Evolutionary conservation across 768 basidiomycete genomes (phyloP).

Genomic region (Russula brevipes): DNA sequence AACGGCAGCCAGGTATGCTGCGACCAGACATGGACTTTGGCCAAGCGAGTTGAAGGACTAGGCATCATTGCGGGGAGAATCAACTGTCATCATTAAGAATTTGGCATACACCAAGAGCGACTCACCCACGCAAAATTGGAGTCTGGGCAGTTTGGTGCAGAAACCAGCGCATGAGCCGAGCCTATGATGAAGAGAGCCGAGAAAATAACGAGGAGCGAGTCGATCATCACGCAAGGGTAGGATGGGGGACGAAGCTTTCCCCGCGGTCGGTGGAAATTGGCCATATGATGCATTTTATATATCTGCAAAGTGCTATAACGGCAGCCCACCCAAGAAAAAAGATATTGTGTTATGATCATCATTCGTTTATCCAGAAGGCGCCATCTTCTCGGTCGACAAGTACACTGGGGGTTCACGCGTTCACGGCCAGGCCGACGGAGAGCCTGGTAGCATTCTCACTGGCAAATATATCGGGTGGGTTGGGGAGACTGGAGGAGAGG

Average conservation of each 20-base stretch:
- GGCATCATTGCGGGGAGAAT: background rate
- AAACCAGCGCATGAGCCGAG: background rate
- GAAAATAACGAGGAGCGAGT: background rate
- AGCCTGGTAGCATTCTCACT: no score
- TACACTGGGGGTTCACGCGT: no score
- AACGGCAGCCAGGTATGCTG: background rate
- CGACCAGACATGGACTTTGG: slow-evolving; percentile 14
- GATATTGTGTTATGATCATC: background rate
- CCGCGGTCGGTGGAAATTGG: no score
- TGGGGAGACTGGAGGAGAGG: no score
- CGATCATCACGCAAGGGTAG: background rate
- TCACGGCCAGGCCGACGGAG: no score
- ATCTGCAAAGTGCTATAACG: background rate
- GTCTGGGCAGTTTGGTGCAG: slow-evolving; percentile 8
- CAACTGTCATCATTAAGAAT: background rate
- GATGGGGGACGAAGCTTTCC: background rate
- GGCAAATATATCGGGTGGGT: no score
- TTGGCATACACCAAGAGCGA: background rate
- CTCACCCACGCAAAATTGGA: slow-evolving; percentile 13
- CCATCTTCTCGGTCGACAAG: no score
- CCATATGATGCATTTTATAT: background rate
- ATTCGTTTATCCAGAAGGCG: background rate
- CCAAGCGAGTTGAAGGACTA: slow-evolving; percentile 17
- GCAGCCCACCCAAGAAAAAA: background rate
- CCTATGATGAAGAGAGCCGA: background rate